Conservation (phyloP, 805 yeast species). For the Candida incommunis region DNA sequence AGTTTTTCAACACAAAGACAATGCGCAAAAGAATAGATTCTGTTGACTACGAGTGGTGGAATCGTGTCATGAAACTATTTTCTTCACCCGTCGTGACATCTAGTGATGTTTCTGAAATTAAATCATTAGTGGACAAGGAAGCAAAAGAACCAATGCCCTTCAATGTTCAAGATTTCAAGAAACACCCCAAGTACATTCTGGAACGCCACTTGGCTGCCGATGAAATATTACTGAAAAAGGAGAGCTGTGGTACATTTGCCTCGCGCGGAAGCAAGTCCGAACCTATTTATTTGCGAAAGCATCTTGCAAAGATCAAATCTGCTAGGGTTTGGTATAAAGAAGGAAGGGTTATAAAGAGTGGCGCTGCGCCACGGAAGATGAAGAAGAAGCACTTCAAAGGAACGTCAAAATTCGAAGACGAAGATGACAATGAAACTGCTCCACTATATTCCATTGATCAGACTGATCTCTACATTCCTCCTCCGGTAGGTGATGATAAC, state of each 20-base stretch:
- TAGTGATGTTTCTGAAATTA: slow-evolving; percentile 32
- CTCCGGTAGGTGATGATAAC: slow-evolving; percentile 45
- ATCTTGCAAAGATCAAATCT: slow-evolving; percentile 49
- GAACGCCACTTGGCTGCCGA: slow-evolving; percentile 30
- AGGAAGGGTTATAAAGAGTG: slow-evolving; percentile 64
- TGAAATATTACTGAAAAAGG: not conserved
- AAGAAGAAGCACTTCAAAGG: slow-evolving; percentile 16
- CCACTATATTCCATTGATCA: slow-evolving; percentile 60
- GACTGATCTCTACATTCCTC: slow-evolving; percentile 58
- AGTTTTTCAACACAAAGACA: slow-evolving; percentile 56
- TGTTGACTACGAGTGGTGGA: slow-evolving; percentile 48
- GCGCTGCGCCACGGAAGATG: slow-evolving; percentile 43
- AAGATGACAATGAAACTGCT: slow-evolving; percentile 20
- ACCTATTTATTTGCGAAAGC: slow-evolving; percentile 43
- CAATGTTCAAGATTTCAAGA: slow-evolving; percentile 64
- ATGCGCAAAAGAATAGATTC: not conserved
- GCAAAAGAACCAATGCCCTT: slow-evolving; percentile 78
- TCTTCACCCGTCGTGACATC: slow-evolving; percentile 16
- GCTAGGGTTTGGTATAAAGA: slow-evolving; percentile 77
- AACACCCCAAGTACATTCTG: slow-evolving; percentile 52
- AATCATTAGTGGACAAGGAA: slow-evolving; percentile 48
- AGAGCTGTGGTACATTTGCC: not conserved
- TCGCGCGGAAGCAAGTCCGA: slow-evolving; percentile 5
- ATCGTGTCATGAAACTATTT: slow-evolving; percentile 26
- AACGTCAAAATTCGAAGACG: slow-evolving; percentile 15